Base-by-base conservation (phyloP, 352 stramenopile species). In the Blastocystis sp. region DNA sequence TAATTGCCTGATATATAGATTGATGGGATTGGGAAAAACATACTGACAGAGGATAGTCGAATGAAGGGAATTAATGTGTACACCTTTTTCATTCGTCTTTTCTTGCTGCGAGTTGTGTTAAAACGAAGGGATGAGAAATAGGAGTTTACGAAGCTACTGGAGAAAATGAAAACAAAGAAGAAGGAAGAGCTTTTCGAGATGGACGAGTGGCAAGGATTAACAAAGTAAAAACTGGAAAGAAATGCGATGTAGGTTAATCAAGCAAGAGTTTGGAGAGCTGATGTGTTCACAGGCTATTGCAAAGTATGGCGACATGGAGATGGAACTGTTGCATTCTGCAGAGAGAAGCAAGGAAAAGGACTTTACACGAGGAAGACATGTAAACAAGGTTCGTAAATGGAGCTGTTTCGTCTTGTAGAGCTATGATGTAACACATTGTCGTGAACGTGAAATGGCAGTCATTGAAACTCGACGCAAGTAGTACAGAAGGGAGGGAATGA, bases 261-360 rank as follows among this genome's bases (percentile, higher is more conserved):
- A 43, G 13, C 54, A 85, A 2, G 73, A 85, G 50, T 85, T 39
- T 30, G 55, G 41, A 0, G 11, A 30, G 24, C n/a, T 85, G 73
- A 64, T 85, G 54, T 43, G 59, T 24, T 85, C 73, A 7, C 45
- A 85, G 54, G 54, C 56, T 18, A 24, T 66, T 2, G 20, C 13
- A 8, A 45, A 64, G 24, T 85, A 85, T 24, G 39, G 16, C 13
- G 13, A 50, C 0, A 65, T 85, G 30, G 47, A 66, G 50, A 41
- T 66, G 5, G 20, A 55, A 24, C 20, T 85, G 39, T 24, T 66
- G 50, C 18, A 65, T n/a, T 45, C 34, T n/a, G 73, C 73, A 18
- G 73, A 66, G 34, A 7, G 54, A 16, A 85, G 47, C 56, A 85
- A 85, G 56, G 63, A 65, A 26, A 85, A 85, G 73, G 73, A 85